Conservation (phyloP, 2,329 filamentous ascomycete genomes). For the Karstenula rhodostoma region DNA sequence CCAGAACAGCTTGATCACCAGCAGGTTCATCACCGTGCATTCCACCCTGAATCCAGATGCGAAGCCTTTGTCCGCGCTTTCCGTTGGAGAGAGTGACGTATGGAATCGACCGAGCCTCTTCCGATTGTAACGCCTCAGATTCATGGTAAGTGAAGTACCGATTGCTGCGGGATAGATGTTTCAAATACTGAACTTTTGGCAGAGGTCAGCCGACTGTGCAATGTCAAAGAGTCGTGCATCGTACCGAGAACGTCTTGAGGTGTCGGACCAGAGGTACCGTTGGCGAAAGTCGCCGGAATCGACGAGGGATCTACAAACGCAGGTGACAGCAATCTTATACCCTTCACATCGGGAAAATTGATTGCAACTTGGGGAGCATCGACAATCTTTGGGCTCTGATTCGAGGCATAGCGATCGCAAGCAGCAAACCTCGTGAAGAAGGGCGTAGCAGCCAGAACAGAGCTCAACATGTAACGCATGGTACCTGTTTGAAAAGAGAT, state of each 20-base stretch:
- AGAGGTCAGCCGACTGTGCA: not conserved
- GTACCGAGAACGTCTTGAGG: not conserved
- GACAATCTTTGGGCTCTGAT: not conserved
- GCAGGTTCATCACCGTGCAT: conserved; percentile 51
- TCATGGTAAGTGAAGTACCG: not conserved
- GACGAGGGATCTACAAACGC: not conserved
- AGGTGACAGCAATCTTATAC: not conserved
- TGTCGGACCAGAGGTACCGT: not conserved
- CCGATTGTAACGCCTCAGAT: conserved; percentile 38
- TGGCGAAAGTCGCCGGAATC: not conserved
- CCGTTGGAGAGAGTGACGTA: conserved; percentile 40
- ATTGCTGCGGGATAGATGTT: conserved; percentile 21
- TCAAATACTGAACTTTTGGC: not conserved
- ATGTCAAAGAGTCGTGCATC: not conserved
- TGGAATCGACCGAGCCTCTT: conserved; percentile 45
- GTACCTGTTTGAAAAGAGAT: not conserved
- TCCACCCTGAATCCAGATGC: conserved; percentile 48
- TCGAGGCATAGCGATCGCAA: conserved; percentile 1
- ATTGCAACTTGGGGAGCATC: not conserved
- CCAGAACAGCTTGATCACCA: conserved; percentile 47
- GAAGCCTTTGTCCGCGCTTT: conserved; percentile 34
- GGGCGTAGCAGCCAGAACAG: not conserved
- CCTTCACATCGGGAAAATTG: not conserved
- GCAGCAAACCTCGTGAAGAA: not conserved
- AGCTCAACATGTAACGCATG: not conserved